Base-by-base conservation (phyloP, 169 alveolate species). In the Toxoplasma gondii region DNA sequence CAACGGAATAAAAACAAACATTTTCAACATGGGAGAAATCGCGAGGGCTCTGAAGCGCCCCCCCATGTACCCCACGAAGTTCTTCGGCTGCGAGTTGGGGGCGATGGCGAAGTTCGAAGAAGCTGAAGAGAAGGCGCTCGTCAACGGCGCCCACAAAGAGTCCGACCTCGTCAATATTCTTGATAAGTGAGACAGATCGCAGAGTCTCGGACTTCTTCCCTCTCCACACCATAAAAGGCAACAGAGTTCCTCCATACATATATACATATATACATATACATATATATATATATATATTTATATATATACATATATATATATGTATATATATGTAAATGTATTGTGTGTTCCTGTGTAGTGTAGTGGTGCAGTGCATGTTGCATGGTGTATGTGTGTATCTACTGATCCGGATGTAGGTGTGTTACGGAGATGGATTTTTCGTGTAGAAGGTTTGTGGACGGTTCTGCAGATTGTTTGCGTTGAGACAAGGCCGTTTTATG, bases 11-110 rank as follows among this genome's bases (percentile, higher is more conserved):
- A 98, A 99, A 96, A 99, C 99, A 39, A 99, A 99, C 96, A 97
- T 99, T 39, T 96, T 98, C 80, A 99, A 99, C 95, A 97, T 99
- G 98, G 99, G 99, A 39, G 99, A 99, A 82, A 99, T 99, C 82
- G 99, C 99, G 0, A 96, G 99, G 69, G 98, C 99, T 16, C 94
- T 98, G 58, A 98, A 98, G 91, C 94, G 99, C 43, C 98, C 98
- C 5, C 99, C 99, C 36, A 96, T 97, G 95, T 98, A 98, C 94
- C 99, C 99, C n/a, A 98, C 99, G 29, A 97, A 98, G 96, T 98
- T 98, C 96, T 98, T 98, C 92, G 99, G 99, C 88, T 97, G 99
- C 95, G 99, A 98, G 96, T 95, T 99, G 91, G 99, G 99, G 53
- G 98, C 99, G 88, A 97, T 97, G 99, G 98, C 98, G 49, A 99